Evolutionary conservation across 1,284 basidiomycete genomes (phyloP), one percentile per base, ranked within the genome.

Genomic region (Austropuccinia psidii): DNA sequence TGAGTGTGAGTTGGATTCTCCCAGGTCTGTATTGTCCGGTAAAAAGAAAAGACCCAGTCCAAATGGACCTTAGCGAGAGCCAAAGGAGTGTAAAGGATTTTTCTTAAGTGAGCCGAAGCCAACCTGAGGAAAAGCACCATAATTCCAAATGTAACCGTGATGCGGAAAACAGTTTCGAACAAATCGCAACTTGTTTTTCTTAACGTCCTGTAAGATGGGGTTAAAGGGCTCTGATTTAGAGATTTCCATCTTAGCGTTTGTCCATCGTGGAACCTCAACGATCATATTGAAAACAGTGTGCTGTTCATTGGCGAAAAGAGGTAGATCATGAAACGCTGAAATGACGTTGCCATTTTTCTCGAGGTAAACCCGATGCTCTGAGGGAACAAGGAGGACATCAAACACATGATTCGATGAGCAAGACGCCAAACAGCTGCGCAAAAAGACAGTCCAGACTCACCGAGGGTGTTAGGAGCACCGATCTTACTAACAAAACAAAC

Each of bases 161-260:
- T 98, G 95, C 78, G 93, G 96, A 90, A 99, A 99, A 84, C 94
- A 98, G 88, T 98, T 98, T 83, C 96, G 90, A 77, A 99, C 96
- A 83, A 87, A 98, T 79, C 96, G 90, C 82, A 98, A 85, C 82
- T 91, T 93, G 80, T 93, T 93, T 77, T 91, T 93, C 85, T 95
- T 96, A 81, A 90, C 88, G 82, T 96, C 93, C 85, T 99, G 96
- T 83, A 96, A 93, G 89, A 99, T 97, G 78, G 94, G 93, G 85
- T 99, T 99, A 87, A 98, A 93, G 37, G 87, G 76, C 83, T 98
- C 95, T 81, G 96, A 93, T 84, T 97, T 98, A 83, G 87, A 93
- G 83, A 97, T 96, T 84, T 98, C 95, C 87, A 96, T 89, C 87
- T 97, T 97, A 74, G 92, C 92, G 47, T 66, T 98, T 82, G 94